Base-by-base conservation (phyloP, 441 rosid genomes). In the Pelargonium cotyledonis region DNA sequence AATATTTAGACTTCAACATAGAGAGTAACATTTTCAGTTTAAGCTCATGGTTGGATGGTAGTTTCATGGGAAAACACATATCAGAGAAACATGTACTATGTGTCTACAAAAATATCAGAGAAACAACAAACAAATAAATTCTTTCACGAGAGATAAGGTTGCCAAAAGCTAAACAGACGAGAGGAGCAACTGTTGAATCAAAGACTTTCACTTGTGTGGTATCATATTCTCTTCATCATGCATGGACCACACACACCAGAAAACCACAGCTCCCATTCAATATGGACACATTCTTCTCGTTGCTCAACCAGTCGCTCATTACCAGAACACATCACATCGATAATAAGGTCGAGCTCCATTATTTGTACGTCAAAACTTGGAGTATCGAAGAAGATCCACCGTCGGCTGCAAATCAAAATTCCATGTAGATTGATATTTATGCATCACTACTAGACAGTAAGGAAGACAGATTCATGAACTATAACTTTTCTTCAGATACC, bases 191-290 rank as follows among this genome's bases (percentile, higher is more conserved):
- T 47, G 53, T 14, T 47, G 53, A 47, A 47, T 47, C 12, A 0
- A 47, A 47, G 53, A 14, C 53, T 47, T 47, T 47, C 53, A 47
- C 53, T 47, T 47, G 40, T 35, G 40, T 5, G 40, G 40, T 35
- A 35, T 35, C 40, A 47, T 47, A 47, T 11, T 47, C n/a, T 47
- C n/a, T 47, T 47, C n/a, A 14, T 47, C 53, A 47, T 11, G 53
- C 40, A 35, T 35, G 40, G 53, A 47, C 53, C 53, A 47, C 53
- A 47, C 51, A 9, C 53, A 14, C 53, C 53, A 14, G 53, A 47
- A 47, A 47, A 47, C 5, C 86, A 80, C 82, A 75, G 67, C 65
- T 57, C 80, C 78, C 40, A 77, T 74, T 75, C 74, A 72, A 75
- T 77, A 38, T 75, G 73, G 58, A 9, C 75, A 67, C 76, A 35